Conservation (phyloP, 306 rosid genomes). For the Citrullus amarus region DNA sequence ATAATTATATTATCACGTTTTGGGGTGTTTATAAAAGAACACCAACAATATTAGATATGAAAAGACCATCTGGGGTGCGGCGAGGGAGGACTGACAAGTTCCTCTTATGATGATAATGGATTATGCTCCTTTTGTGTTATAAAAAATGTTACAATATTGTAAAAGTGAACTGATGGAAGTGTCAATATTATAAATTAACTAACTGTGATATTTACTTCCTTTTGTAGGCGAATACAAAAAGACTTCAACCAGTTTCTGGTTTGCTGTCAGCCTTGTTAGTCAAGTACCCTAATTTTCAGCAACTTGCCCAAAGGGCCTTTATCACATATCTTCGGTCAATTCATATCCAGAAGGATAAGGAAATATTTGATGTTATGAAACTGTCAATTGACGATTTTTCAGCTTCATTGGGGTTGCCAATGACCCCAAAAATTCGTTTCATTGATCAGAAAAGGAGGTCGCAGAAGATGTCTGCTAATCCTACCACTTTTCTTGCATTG, state of each 20-base stretch:
- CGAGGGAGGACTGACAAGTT: not conserved
- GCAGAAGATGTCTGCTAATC: constrained; percentile 18
- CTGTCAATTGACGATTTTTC: constrained; percentile 62
- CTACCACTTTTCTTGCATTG: constrained; percentile 19
- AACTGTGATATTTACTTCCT: not conserved
- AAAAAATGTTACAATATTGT: not conserved
- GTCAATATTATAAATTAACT: not conserved
- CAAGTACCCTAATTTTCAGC: constrained; percentile 65
- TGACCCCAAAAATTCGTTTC: constrained; percentile 74
- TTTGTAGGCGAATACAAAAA: constrained; percentile 52
- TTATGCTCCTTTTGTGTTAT: not conserved
- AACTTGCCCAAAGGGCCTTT: constrained; percentile 65
- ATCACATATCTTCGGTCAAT: constrained; percentile 65
- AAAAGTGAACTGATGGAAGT: not conserved
- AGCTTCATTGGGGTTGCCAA: constrained; percentile 77
- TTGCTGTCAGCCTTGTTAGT: constrained; percentile 61
- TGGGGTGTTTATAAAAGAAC: not conserved
- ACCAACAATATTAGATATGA: not conserved
- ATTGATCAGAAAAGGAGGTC: constrained; percentile 43
- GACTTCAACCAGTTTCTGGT: constrained; percentile 60
- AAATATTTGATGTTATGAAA: constrained; percentile 67
- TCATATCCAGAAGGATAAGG: constrained; percentile 65
- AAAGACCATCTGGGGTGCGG: not conserved
- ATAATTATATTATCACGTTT: not conserved
- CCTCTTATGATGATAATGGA: not conserved